These are phyloP conservation scores for Pterocarpus macrocarpus DNA, from an alignment of 306 rosid genomes.

Conservation along the genomic window DNA sequence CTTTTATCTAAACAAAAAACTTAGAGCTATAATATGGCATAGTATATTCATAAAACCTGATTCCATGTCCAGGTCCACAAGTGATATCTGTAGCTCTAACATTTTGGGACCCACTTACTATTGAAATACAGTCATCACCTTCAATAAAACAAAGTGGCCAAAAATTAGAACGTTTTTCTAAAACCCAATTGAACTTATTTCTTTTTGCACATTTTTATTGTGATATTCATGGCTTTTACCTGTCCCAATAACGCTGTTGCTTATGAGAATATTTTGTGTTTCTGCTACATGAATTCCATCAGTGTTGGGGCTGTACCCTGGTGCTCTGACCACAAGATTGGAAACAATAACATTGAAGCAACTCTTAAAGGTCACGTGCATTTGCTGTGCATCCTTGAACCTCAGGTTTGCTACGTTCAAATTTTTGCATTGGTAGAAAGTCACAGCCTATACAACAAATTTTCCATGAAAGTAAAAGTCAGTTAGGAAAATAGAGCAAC, in stretches of 20 bases:
- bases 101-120: constrained; percentile 77
- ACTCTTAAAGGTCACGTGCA: constrained; percentile 67
- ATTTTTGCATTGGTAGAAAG: constrained; percentile 65
- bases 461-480: background rate
- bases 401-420: constrained; percentile 59
- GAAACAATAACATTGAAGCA: constrained; percentile 67
- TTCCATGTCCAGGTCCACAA: constrained; percentile 99
- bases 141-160: constrained; percentile 2
- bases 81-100: constrained; percentile 63
- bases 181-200: background rate
- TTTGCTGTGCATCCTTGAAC: constrained; percentile 70
- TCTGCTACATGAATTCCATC: constrained; percentile 87
- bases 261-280: constrained; percentile 63
- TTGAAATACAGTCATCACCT: constrained; percentile 97
- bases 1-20: background rate
- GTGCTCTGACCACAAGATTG: constrained; percentile 64
- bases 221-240: constrained; percentile 52
- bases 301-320: constrained; percentile 83
- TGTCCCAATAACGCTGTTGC: constrained; percentile 64
- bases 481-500: constrained; percentile 30
- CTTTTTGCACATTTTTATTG: background rate
- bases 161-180: background rate
- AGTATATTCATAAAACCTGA: constrained; percentile 60
- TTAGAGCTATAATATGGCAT: background rate
- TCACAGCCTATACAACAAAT: constrained; percentile 66